Evolutionary conservation across 2,329 filamentous ascomycete genomes (phyloP).

Genomic region (Apiospora malaysiana): DNA sequence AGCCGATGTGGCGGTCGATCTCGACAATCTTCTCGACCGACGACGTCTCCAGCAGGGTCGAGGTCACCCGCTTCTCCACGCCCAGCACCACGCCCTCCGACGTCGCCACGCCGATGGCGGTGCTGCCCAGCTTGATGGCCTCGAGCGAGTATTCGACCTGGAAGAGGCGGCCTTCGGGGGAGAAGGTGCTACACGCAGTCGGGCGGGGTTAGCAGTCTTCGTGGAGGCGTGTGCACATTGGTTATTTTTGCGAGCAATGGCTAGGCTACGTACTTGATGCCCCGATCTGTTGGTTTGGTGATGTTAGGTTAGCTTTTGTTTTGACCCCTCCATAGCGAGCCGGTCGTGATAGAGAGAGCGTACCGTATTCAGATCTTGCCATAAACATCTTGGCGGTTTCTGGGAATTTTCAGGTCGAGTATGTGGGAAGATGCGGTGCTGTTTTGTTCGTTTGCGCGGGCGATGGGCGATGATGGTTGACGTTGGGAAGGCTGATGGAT

Average conservation of each 20-base stretch:
- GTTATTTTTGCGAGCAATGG: conserved; percentile 23
- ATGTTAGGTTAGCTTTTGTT: conserved; percentile 27
- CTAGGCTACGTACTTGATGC: conserved; percentile 80
- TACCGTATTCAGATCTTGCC: conserved; percentile 99
- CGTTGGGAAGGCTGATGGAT: conserved; percentile 25
- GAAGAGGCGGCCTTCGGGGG: conserved; percentile 98
- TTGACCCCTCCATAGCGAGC: conserved; percentile 21
- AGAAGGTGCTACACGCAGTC: conserved; percentile 80
- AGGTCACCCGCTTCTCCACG: conserved; percentile 98
- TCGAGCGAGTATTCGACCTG: conserved; percentile 99
- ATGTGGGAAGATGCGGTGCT: neutral
- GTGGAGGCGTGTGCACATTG: conserved; percentile 16
- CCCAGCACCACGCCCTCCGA: conserved; percentile 94
- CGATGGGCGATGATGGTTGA: conserved; percentile 20
- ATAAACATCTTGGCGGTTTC: conserved; percentile 88
- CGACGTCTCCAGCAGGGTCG: conserved; percentile 93
- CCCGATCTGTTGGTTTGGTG: conserved; percentile 73
- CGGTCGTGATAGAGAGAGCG: conserved; percentile 44
- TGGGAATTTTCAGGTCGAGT: conserved; percentile 27
- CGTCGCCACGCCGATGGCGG: conserved; percentile 96
- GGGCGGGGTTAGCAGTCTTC: conserved; percentile 27
- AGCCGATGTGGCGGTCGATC: conserved; percentile 98
- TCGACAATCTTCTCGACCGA: conserved; percentile 99
- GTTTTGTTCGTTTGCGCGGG: conserved; percentile 21
- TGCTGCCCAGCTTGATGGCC: conserved; percentile 99